Conservation (phyloP, 2,329 filamentous ascomycete genomes). For the Canariomyces notabilis region DNA sequence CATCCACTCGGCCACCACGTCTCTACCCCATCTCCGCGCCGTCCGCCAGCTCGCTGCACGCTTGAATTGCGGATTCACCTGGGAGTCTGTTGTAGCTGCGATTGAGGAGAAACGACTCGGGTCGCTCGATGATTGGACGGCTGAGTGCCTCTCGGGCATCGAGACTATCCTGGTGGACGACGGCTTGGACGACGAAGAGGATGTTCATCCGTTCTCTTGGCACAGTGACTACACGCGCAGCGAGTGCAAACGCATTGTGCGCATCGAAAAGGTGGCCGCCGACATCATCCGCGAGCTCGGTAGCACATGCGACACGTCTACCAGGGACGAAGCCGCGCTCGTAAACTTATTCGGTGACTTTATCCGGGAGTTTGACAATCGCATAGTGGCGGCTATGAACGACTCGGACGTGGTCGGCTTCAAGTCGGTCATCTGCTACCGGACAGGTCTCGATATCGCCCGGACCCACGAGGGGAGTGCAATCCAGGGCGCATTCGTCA, state of each 20-base stretch:
- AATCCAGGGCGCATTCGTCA: constrained; percentile 35
- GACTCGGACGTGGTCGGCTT: constrained; percentile 71
- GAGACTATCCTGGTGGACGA: constrained; percentile 76
- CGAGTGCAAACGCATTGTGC: constrained; percentile 66
- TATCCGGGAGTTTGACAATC: constrained; percentile 43
- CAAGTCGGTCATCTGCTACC: constrained; percentile 79
- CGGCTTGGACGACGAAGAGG: constrained; percentile 53
- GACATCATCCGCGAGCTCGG: constrained; percentile 49
- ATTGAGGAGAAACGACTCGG: constrained; percentile 38
- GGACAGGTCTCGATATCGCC: constrained; percentile 63
- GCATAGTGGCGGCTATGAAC: constrained; percentile 52
- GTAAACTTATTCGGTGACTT: constrained; percentile 40
- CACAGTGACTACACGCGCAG: constrained; percentile 61
- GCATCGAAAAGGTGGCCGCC: constrained; percentile 69
- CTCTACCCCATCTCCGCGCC: constrained; percentile 65
- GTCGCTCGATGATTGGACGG: constrained; percentile 53
- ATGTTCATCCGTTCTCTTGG: constrained; percentile 56
- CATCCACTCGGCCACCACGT: constrained; percentile 54
- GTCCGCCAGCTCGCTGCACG: constrained; percentile 61
- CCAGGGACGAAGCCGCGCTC: constrained; percentile 34
- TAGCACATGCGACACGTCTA: constrained; percentile 29
- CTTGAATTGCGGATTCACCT: constrained; percentile 60
- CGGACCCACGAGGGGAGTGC: constrained; percentile 38
- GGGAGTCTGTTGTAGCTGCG: constrained; percentile 47
- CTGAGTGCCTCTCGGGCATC: constrained; percentile 64